Evolutionary conservation across 176 grass and related monocot species (phyloP), one percentile per base, ranked within the genome.

Genomic region (Typha latifolia): DNA sequence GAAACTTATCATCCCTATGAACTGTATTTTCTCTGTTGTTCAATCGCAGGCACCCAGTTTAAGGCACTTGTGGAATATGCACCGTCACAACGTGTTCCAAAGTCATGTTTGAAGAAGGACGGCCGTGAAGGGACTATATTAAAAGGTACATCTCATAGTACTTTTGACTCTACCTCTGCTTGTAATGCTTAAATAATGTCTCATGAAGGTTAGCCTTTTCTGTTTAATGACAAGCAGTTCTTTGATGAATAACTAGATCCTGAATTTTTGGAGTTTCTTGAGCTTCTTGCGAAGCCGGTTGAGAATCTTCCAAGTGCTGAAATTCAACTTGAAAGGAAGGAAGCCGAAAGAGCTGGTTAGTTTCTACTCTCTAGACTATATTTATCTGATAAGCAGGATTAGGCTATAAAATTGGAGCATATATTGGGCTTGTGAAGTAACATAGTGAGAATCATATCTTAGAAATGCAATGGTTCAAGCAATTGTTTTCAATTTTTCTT

Each of bases 301-400:
- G 89, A 99, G 62, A 84, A 94, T 80, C 69, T 99, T 79, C 95
- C 89, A 66, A 99, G 95, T 74, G 95, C 95, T 82, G 95, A 93
- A 81, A 94, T 99, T 80, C 95, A 99, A 74, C 84, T 93, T 27
- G 95, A 99, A 82, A 90, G 95, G 73, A 96, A 89, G 78, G 95
- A 99, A 86, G 95, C 89, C 69, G 95, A 94, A 87, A 90, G 80
- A 66, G 84, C 86, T 79, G 95, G 95, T 99, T 66, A 76, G 79
- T 69, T 63, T 43, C 37, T 37, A 37, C 14, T 12, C 14, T 56
- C 22, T 32, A 43, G 37, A 43, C 9, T 43, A 43, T 43, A 10
- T 59, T 19, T 59, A 11, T 59, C 7, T 59, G 18, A 21, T 19
- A 21, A 59, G 20, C 1, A 9, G 9, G 53, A 16, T 19, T 59